Percentiles rank a stretch among this genome's conserved stretches.
Evolutionary conservation across 139 green algal species (phyloP).

Genomic region (Auxenochlorella protothecoides): DNA sequence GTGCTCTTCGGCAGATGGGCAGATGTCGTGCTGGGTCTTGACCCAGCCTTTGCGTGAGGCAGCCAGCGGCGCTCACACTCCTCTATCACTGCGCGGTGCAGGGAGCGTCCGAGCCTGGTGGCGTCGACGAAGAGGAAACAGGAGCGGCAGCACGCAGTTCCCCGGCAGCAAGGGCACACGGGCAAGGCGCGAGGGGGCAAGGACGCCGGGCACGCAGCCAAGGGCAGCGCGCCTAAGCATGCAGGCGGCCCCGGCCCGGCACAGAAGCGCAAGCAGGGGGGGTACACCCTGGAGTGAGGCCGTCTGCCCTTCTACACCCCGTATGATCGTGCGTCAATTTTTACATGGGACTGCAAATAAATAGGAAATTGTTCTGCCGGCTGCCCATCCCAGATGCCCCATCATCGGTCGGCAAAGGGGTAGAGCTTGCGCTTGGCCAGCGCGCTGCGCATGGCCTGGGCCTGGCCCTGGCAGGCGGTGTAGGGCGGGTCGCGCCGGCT

Average conservation of each 20-base stretch:
- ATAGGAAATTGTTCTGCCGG: too few relatives aligned
- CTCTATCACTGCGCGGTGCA: not conserved
- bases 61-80: not conserved
- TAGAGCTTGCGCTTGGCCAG: not conserved
- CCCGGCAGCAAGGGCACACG: not conserved
- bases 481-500: not conserved
- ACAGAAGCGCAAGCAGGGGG: constrained; percentile 1
- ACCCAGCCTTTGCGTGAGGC: not conserved
- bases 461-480: constrained; percentile 5
- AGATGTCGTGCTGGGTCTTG: not conserved
- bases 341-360: too few relatives aligned
- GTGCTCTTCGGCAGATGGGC: not conserved
- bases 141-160: constrained; percentile 30
- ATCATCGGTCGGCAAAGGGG: not conserved
- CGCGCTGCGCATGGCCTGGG: constrained; percentile 1
- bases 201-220: not conserved
- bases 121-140: constrained; percentile 25
- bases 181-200: not conserved
- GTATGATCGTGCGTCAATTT: not conserved
- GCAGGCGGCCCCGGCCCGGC: not conserved
- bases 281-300: constrained; percentile 13
- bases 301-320: not conserved
- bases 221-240: not conserved
- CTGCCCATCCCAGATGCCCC: not conserved
- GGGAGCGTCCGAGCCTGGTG: constrained; percentile 32